These are phyloP conservation scores for Akanthomyces uredinophilus DNA, from an alignment of 2,329 filamentous ascomycete species.

Conservation along the genomic window DNA sequence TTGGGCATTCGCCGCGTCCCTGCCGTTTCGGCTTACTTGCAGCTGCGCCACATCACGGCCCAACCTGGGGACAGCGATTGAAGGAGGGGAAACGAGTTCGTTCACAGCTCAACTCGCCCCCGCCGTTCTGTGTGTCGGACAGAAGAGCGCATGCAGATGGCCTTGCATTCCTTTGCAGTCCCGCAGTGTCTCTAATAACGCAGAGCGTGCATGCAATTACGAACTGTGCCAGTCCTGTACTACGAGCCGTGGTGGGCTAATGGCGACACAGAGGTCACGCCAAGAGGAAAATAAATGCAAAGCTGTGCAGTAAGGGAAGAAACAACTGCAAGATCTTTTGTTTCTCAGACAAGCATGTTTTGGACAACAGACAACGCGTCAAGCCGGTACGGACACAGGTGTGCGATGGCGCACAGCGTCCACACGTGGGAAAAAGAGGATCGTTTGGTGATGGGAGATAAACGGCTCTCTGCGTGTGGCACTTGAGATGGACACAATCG, in stretches of 20 bases:
- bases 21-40: background rate
- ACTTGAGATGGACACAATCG: background rate
- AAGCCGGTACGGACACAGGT: background rate
- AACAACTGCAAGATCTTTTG: background rate
- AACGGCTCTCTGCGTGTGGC: background rate
- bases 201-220: background rate
- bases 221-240: background rate
- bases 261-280: conserved; percentile 2
- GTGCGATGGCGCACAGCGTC: background rate
- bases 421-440: conserved; percentile 11
- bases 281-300: background rate
- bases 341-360: background rate
- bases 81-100: background rate
- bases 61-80: background rate
- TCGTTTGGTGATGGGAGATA: background rate
- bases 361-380: background rate
- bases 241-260: background rate
- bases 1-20: background rate
- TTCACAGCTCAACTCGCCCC: background rate
- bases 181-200: background rate
- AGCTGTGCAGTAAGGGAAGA: background rate
- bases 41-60: background rate
- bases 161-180: background rate
- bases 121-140: background rate
- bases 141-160: conserved; percentile 2